phyloP scores from a whole-genome alignment of 306 rosid species.

The Lablab purpureus region DNA sequence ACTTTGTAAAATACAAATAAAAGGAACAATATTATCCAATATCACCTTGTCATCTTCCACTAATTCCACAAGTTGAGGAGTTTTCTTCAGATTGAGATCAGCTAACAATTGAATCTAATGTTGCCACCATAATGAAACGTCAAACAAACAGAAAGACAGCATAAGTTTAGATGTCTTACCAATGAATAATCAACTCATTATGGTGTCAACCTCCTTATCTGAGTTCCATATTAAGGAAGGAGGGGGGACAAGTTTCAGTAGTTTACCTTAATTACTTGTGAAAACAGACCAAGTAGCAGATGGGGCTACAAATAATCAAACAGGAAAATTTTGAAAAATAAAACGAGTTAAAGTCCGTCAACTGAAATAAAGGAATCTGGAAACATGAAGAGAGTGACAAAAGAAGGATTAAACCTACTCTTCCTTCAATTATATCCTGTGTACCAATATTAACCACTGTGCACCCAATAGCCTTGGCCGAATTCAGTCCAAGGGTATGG shows the following conservation, averaged over 20 bases:
- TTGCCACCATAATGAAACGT: constrained; percentile 51
- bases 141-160: constrained; percentile 32
- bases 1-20: constrained; percentile 28
- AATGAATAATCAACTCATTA: constrained; percentile 36
- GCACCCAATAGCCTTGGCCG: constrained; percentile 99
- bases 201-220: constrained; percentile 27
- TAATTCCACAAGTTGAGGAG: constrained; percentile 97
- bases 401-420: constrained; percentile 71
- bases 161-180: constrained; percentile 34
- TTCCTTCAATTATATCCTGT: constrained; percentile 90
- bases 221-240: constrained; percentile 19
- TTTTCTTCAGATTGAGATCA: constrained; percentile 95
- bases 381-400: constrained; percentile 7
- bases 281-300: constrained; percentile 92
- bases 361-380: neutral
- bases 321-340: neutral
- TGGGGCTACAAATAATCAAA: constrained; percentile 73
- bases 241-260: constrained; percentile 13
- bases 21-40: constrained; percentile 37
- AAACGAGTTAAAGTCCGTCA: constrained; percentile 29
- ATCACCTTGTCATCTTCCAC: constrained; percentile 93
- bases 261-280: constrained; percentile 93
- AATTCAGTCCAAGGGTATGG: constrained; percentile 95
- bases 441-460: constrained; percentile 98
- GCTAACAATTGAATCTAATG: constrained; percentile 92